Percentiles rank a stretch among this genome's conserved stretches.
Evolutionary conservation across 1,284 basidiomycete genomes (phyloP).

Genomic region (Heterobasidion annosum): DNA sequence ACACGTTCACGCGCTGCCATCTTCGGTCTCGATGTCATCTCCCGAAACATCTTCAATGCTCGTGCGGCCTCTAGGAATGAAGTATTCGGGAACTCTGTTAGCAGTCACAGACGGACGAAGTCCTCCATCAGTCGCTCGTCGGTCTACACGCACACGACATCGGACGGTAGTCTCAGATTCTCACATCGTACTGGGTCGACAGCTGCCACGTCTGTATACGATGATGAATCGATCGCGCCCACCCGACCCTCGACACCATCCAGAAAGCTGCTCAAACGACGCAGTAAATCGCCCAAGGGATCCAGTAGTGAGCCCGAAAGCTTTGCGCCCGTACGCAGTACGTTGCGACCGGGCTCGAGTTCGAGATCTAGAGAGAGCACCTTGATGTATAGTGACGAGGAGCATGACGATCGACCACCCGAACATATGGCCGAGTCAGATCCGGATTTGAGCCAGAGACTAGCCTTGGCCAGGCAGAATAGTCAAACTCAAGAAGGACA

Average conservation of each 20-base stretch:
- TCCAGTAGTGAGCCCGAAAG: constrained; percentile 37
- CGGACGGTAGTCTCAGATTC: constrained; percentile 56
- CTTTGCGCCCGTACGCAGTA: constrained; percentile 12
- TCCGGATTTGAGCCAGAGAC: constrained; percentile 59
- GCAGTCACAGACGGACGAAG: constrained; percentile 52
- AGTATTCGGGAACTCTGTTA: constrained; percentile 62
- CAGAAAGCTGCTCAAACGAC: constrained; percentile 40
- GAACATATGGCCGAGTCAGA: constrained; percentile 53
- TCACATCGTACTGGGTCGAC: constrained; percentile 64
- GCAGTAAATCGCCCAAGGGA: constrained; percentile 42
- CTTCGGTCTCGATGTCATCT: constrained; percentile 79
- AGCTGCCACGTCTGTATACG: constrained; percentile 45
- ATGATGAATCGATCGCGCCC: constrained; percentile 45
- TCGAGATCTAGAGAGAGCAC: constrained; percentile 25
- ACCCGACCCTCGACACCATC: constrained; percentile 38
- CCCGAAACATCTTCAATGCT: constrained; percentile 64
- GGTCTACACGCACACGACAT: constrained; percentile 48
- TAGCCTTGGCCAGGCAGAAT: constrained; percentile 75
- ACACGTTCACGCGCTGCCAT: constrained; percentile 69
- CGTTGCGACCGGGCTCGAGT: constrained; percentile 22
- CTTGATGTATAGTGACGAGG: constrained; percentile 24
- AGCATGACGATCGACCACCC: constrained; percentile 18
- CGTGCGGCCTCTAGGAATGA: constrained; percentile 57
- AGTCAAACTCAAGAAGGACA: constrained; percentile 64
- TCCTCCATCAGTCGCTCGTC: constrained; percentile 66